These are phyloP conservation scores for Fusarium miscanthi DNA, from an alignment of 2,329 filamentous ascomycete genomes.

Conservation along the genomic window DNA sequence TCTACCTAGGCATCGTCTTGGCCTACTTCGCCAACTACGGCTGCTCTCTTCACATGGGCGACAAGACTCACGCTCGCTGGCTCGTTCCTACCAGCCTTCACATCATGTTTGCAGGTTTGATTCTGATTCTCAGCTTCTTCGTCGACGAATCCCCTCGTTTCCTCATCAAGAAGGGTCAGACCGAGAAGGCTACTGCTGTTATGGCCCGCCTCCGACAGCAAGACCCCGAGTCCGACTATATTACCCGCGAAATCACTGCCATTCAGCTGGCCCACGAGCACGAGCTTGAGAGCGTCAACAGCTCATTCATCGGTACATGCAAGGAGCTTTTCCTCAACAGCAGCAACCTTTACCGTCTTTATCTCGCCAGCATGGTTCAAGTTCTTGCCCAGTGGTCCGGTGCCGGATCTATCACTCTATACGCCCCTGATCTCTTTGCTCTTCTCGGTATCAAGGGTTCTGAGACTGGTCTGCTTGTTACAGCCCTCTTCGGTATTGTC, in stretches of 20 bases:
- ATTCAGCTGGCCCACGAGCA: constrained; percentile 12
- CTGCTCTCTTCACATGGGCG: constrained; percentile 20
- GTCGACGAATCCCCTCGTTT: constrained; percentile 28
- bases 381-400: constrained; percentile 35
- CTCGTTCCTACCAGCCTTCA: constrained; percentile 33
- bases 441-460: constrained; percentile 14
- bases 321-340: constrained; percentile 27
- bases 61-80: constrained; percentile 17
- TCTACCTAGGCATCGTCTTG: constrained; percentile 25
- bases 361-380: constrained; percentile 35
- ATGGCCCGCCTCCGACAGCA: constrained; percentile 16
- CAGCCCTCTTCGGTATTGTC: constrained; percentile 16
- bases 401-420: constrained; percentile 22
- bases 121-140: constrained; percentile 25
- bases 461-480: constrained; percentile 19
- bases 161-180: constrained; percentile 20
- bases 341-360: constrained; percentile 32
- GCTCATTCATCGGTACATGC: constrained; percentile 13
- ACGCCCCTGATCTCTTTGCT: constrained; percentile 9
- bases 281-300: constrained; percentile 20
- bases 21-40: constrained; percentile 33
- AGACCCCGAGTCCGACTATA: constrained; percentile 8
- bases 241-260: constrained; percentile 13
- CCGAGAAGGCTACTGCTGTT: constrained; percentile 6
- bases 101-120: constrained; percentile 28